Base-by-base conservation (phyloP, 306 rosid genomes). In the Betula pendula region DNA sequence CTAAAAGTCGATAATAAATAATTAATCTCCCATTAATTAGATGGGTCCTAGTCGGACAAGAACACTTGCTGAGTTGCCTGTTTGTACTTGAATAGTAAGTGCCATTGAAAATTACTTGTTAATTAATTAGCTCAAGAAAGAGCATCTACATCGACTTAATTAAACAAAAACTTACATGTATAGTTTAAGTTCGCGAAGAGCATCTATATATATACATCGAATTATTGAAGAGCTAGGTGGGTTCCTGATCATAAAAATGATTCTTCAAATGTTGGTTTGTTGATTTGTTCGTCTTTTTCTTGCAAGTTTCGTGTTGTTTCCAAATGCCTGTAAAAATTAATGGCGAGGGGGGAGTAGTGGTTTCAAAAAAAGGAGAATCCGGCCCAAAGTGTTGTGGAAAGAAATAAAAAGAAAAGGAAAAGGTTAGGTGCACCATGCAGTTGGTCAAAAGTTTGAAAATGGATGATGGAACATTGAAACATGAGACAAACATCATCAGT, bases 381-480 rank as follows among this genome's bases (percentile, higher is more conserved):
- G n/a, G n/a, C n/a, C n/a, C n/a, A n/a, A n/a, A n/a, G n/a, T n/a
- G n/a, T n/a, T n/a, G n/a, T n/a, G n/a, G n/a, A 49, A 49, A 12
- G 55, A 0, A 49, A 49, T 49, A 53, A 1, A 53, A 6, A 53
- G 27, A 8, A 17, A 53, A 6, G 25, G 1, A 53, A 53, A 8
- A 20, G 59, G 27, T n/a, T 53, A 20, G 59, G 24, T n/a, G 27
- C 25, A 53, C 59, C 24, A 15, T 8, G 13, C 59, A 4, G 9
- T 42, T 60, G 49, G 65, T 59, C n/a, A 38, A 25, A 56, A 58
- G 31, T 65, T 75, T 75, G 51, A 66, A 66, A 48, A 20, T 66
- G 63, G 72, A 45, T 63, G 49, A 52, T 15, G 16, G 51, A 56
- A 35, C 38, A 68, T 25, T 15, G 16, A 67, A 56, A 35, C 38